Evolutionary conservation across 1,139 yeast genomes (phyloP), one percentile per base, ranked within the genome.

Genomic region (Geotrichum restrictum): DNA sequence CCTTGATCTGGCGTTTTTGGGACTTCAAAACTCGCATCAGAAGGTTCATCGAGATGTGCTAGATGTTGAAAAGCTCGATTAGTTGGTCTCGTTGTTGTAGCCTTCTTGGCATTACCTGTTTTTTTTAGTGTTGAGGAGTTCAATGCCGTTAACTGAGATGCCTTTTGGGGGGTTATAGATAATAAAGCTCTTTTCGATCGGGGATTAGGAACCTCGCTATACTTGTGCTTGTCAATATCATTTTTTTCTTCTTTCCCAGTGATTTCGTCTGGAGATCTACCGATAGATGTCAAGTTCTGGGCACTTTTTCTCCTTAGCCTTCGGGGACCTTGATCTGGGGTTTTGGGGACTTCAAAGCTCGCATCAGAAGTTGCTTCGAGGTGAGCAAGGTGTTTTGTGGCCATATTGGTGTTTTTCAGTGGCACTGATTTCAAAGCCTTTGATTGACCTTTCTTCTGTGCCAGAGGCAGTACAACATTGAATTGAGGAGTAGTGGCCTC

Each of bases 1-100:
- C n/a, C 36, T 32, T 32, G 36, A 14, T 32, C 29, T 18, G 42
- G 42, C n/a, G 42, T 38, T 21, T 38, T 38, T 5, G 42, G 29
- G 5, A 38, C 14, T n/a, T 38, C 42, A 21, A 21, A 18, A 6
- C 27, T 21, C 5, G 42, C 18, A 21, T 11, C 11, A 24, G 11
- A 38, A 19, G 42, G 11, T 3, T 36, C 39, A 33, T 33, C 36
- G n/a, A 6, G 11, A 33, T n/a, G n/a, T n/a, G n/a, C n/a, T n/a
- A n/a, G n/a, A n/a, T n/a, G n/a, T n/a, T n/a, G n/a, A n/a, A n/a
- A n/a, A n/a, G n/a, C n/a, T n/a, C n/a, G n/a, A n/a, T n/a, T n/a
- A n/a, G n/a, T n/a, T n/a, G n/a, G n/a, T n/a, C n/a, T n/a, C n/a
- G n/a, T n/a, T n/a, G n/a, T n/a, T n/a, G n/a, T n/a, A n/a, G n/a